Conservation (phyloP, 345 rosid genomes). For the Reutealis trisperma region DNA sequence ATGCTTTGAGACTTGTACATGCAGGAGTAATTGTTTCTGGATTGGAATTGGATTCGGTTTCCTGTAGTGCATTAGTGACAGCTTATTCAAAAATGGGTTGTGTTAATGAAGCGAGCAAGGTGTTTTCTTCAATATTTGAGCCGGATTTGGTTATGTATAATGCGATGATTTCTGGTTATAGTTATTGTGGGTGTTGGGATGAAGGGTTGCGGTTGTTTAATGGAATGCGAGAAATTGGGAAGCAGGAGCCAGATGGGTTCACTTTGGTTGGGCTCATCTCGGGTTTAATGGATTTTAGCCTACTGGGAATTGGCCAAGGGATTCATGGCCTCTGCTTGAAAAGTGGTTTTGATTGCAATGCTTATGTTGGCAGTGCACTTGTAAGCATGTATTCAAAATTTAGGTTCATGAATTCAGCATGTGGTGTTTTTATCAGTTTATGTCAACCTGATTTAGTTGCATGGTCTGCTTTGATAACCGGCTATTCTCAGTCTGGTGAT, state of each 20-base stretch:
- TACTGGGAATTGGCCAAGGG: slow-evolving; percentile 48
- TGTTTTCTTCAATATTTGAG: slow-evolving; percentile 46
- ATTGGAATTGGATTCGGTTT: slow-evolving; percentile 50
- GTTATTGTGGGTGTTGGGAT: slow-evolving; percentile 48
- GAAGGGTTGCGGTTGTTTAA: slow-evolving; percentile 55
- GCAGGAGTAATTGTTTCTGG: slow-evolving; percentile 60
- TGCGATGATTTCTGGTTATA: slow-evolving; percentile 73
- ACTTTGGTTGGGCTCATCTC: slow-evolving; percentile 63
- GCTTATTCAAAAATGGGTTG: slow-evolving; percentile 61
- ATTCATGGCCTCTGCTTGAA: slow-evolving; percentile 77
- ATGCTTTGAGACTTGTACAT: slow-evolving; percentile 53
- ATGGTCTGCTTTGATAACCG: slow-evolving; percentile 73
- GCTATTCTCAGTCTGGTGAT: slow-evolving; percentile 61
- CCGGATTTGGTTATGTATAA: slow-evolving; percentile 86
- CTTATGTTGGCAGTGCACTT: slow-evolving; percentile 61
- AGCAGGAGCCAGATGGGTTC: slow-evolving; percentile 57
- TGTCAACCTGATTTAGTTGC: slow-evolving; percentile 67
- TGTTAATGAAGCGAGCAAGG: slow-evolving; percentile 56
- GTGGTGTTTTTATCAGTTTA: slow-evolving; percentile 47
- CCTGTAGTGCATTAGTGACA: slow-evolving; percentile 63
- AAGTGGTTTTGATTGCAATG: slow-evolving; percentile 50
- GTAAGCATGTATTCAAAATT: slow-evolving; percentile 77
- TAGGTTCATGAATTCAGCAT: slow-evolving; percentile 55
- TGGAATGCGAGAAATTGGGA: slow-evolving; percentile 48
- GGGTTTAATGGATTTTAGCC: slow-evolving; percentile 48